Evolutionary conservation across 768 basidiomycete species (phyloP).

Genomic region (Coprinopsis marcescibilis): DNA sequence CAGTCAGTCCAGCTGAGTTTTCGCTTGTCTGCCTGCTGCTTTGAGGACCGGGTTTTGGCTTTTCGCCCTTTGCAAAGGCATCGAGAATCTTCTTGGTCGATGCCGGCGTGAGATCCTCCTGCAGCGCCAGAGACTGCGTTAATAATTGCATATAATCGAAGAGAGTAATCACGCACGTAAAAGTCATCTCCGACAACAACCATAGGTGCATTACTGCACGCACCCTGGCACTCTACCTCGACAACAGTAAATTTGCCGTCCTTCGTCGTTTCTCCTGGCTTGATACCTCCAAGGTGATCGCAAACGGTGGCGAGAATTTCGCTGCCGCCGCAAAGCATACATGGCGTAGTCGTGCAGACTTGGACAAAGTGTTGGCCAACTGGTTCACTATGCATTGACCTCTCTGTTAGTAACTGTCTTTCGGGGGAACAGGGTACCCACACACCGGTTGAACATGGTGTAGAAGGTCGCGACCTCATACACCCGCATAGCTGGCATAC

Average conservation of each 20-base stretch:
- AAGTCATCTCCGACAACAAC: slow-evolving; percentile 94
- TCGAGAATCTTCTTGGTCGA: slow-evolving; percentile 77
- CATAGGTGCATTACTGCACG: slow-evolving; percentile 98
- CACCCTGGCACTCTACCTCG: slow-evolving; percentile 98
- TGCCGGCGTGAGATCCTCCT: slow-evolving; percentile 82
- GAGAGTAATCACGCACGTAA: slow-evolving; percentile 55
- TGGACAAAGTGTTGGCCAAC: slow-evolving; percentile 93
- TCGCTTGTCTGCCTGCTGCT: slow-evolving; percentile 82
- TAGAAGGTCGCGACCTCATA: slow-evolving; percentile 99
- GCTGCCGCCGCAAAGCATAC: slow-evolving; percentile 90
- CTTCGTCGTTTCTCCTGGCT: slow-evolving; percentile 87
- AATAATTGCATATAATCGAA: background rate
- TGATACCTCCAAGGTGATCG: slow-evolving; percentile 74
- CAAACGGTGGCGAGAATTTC: slow-evolving; percentile 85
- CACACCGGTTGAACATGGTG: slow-evolving; percentile 98
- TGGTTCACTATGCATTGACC: slow-evolving; percentile 58
- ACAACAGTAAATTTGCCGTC: slow-evolving; percentile 97
- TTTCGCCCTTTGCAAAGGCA: slow-evolving; percentile 73
- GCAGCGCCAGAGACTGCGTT: slow-evolving; percentile 12
- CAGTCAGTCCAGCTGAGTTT: slow-evolving; percentile 87
- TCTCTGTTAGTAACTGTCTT: no score
- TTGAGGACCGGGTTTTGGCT: slow-evolving; percentile 93
- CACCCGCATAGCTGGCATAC: slow-evolving; percentile 96
- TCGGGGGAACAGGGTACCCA: no score
- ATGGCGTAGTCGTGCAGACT: slow-evolving; percentile 98